phyloP scores from a whole-genome alignment of 495 filamentous ascomycete species.

The Tuber melanosporum region DNA sequence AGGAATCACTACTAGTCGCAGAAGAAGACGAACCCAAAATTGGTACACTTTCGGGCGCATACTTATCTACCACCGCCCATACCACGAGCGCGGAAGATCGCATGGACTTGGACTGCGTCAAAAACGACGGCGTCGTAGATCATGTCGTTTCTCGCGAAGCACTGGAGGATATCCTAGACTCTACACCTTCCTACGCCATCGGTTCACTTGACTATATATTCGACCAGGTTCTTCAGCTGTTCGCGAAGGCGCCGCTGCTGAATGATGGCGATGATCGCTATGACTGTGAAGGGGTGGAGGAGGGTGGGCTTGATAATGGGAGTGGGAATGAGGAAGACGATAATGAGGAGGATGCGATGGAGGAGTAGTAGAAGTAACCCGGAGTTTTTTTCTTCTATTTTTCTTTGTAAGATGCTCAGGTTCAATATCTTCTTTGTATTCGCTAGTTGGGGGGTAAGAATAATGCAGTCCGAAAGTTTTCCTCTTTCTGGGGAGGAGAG shows the following conservation, averaged over 20 bases:
- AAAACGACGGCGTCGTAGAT: conserved; percentile 28
- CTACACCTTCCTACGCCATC: conserved; percentile 22
- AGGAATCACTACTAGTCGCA: conserved; percentile 11
- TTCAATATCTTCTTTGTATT: neutral
- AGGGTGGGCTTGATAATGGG: neutral
- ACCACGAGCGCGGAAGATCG: neutral
- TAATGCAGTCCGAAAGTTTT: conserved; percentile 1
- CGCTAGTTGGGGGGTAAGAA: neutral
- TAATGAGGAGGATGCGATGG: conserved; percentile 15
- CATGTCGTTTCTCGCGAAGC: conserved; percentile 30
- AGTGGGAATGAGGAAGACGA: conserved; percentile 12
- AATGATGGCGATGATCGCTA: neutral
- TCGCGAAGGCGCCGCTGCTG: conserved; percentile 33
- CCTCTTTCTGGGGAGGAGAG: neutral
- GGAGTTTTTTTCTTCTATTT: conserved; percentile 4
- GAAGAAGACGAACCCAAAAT: neutral
- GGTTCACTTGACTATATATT: conserved; percentile 29
- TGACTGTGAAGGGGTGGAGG: neutral
- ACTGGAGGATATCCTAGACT: conserved; percentile 35
- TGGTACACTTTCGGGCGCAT: conserved; percentile 23
- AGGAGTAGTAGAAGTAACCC: conserved; percentile 10
- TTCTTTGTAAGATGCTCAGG: conserved; percentile 30
- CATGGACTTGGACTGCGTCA: conserved; percentile 9
- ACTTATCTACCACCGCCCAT: conserved; percentile 12
- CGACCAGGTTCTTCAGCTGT: conserved; percentile 32